Conservation (phyloP, 257 asterid species). For the Solanum arcanum region DNA sequence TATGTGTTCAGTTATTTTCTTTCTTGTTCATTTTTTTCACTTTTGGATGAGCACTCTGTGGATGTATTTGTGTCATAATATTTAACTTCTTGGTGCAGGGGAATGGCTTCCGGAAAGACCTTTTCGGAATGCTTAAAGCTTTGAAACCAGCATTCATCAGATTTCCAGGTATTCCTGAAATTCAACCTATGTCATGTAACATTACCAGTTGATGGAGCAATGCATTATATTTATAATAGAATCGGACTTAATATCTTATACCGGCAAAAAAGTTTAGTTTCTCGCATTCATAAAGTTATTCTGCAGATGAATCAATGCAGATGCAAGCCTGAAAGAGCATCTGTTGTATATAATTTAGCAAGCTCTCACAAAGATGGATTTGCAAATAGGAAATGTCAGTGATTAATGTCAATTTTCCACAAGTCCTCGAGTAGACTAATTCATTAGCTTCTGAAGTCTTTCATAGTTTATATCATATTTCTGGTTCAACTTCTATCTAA, state of each 20-base stretch:
- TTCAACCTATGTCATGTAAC: not conserved
- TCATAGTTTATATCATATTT: not conserved
- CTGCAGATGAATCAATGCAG: not conserved
- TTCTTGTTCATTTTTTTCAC: not conserved
- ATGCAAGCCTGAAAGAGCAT: not conserved
- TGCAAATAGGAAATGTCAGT: not conserved
- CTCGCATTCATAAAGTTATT: not conserved
- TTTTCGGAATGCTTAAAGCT: slow-evolving; percentile 55
- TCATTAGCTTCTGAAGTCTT: not conserved
- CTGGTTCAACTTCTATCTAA: not conserved
- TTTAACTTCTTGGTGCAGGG: slow-evolving; percentile 30
- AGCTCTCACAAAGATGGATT: not conserved
- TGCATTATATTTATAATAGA: not conserved
- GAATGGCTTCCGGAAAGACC: slow-evolving; percentile 89
- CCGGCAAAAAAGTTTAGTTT: not conserved
- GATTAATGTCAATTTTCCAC: not conserved
- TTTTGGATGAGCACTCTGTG: not conserved
- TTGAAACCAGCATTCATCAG: slow-evolving; percentile 72
- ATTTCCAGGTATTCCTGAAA: slow-evolving; percentile 62
- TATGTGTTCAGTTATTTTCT: not conserved
- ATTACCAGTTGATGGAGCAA: not conserved
- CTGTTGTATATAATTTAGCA: not conserved
- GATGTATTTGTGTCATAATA: not conserved
- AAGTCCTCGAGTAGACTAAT: not conserved
- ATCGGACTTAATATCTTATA: not conserved